Evolutionary conservation across 495 filamentous ascomycete species (phyloP).

Genomic region (Friedmanniomyces simplex): DNA sequence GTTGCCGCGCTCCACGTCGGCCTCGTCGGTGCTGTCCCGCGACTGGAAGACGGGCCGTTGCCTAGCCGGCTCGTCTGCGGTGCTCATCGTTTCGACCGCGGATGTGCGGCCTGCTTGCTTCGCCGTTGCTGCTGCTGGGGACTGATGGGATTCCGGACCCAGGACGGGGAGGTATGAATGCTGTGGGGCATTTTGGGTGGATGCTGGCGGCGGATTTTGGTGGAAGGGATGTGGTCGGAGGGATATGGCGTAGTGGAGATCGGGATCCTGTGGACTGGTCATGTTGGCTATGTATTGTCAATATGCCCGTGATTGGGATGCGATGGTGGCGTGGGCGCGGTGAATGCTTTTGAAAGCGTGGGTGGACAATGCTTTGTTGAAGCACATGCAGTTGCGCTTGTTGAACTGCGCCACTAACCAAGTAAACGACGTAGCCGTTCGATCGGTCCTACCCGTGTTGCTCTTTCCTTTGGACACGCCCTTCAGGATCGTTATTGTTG

Average conservation of each 20-base stretch:
- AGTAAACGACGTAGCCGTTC: too few species aligned
- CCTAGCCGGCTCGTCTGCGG: slow-evolving; percentile 2
- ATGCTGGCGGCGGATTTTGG: slow-evolving; percentile 21
- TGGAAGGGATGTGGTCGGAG: slow-evolving; percentile 35
- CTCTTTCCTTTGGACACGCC: too few species aligned
- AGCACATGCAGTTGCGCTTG: not conserved
- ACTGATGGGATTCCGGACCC: not conserved
- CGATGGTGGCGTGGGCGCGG: not conserved
- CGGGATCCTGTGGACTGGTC: slow-evolving; percentile 24
- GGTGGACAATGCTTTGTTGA: not conserved
- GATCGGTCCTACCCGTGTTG: too few species aligned
- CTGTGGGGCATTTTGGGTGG: not conserved
- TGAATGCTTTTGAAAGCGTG: too few species aligned
- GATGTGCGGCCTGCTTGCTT: not conserved
- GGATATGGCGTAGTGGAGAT: slow-evolving; percentile 31
- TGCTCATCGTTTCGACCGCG: slow-evolving; percentile 11
- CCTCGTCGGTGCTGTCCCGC: slow-evolving; percentile 25
- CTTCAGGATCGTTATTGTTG: too few species aligned
- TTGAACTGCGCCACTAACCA: too few species aligned
- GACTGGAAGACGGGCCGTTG: slow-evolving; percentile 11
- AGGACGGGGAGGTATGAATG: slow-evolving; percentile 8
- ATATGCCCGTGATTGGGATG: not conserved
- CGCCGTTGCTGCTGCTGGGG: not conserved
- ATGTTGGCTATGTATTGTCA: not conserved
- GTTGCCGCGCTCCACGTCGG: slow-evolving; percentile 57